Percentiles rank a stretch among this genome's conserved stretches.
phyloP scores from a whole-genome alignment of 2,329 filamentous ascomycete genomes.

The Nectriaceae sp. region DNA sequence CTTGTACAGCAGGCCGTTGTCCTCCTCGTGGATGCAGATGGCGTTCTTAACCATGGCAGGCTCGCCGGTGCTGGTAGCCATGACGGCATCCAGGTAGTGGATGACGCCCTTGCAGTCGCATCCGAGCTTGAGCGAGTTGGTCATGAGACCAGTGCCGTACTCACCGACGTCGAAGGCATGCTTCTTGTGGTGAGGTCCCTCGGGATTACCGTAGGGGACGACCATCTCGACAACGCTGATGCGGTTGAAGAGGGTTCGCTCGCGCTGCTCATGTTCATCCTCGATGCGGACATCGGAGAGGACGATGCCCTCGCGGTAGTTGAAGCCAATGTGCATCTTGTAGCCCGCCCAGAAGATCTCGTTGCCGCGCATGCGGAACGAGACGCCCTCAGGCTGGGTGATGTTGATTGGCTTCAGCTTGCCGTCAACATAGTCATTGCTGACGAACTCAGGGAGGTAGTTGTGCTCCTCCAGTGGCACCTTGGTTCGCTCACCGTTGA shows the following conservation, averaged over 20 bases:
- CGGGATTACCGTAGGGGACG: conserved; percentile 75
- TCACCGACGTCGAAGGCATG: conserved; percentile 82
- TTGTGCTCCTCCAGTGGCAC: conserved; percentile 41
- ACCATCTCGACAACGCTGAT: conserved; percentile 72
- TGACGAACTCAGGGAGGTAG: conserved; percentile 38
- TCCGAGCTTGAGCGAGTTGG: conserved; percentile 75
- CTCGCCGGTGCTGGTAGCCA: conserved; percentile 79
- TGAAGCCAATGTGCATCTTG: conserved; percentile 73
- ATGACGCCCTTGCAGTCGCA: conserved; percentile 91
- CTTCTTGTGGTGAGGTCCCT: conserved; percentile 78
- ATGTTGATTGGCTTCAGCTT: conserved; percentile 41
- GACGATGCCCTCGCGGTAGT: conserved; percentile 69
- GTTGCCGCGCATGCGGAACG: conserved; percentile 49
- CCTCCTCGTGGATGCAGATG: conserved; percentile 77
- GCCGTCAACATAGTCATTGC: conserved; percentile 36
- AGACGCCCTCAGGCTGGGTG: conserved; percentile 43
- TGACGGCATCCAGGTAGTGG: conserved; percentile 87
- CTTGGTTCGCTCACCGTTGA: conserved; percentile 51
- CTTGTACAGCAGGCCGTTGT: conserved; percentile 63
- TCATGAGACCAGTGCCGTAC: conserved; percentile 83
- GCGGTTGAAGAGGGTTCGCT: conserved; percentile 66
- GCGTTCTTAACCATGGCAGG: conserved; percentile 86
- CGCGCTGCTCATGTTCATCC: conserved; percentile 41
- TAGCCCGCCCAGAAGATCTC: conserved; percentile 64
- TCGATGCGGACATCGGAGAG: conserved; percentile 70